Base-by-base conservation (phyloP, 768 basidiomycete genomes). In the Vararia minispora region DNA sequence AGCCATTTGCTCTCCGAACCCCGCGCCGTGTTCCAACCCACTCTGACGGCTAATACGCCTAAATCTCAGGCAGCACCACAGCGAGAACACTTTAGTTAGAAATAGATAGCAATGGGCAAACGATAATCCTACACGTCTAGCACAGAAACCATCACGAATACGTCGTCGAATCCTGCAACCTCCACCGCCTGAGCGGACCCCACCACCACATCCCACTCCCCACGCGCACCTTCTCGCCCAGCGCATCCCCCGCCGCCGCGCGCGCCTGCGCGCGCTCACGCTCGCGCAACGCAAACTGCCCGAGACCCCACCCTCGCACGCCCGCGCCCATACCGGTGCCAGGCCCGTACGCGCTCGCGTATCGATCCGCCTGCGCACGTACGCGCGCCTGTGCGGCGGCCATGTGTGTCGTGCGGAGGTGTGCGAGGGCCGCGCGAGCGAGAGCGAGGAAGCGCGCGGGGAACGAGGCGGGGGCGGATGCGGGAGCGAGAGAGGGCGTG, bases 181-280 rank as follows among this genome's bases (percentile, higher is more conserved):
- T 65, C 85, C 83, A 88, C 21, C 68, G 65, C 32, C 70, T 63
- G 16, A 88, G 56, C 3, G 85, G 83, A 0, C 81, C 80, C 82
- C 83, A 86, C 78, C 82, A 84, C 76, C 76, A 85, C 43, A 82
- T 44, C 42, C 38, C 28, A 42, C 32, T 16, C 48, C 47, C 44
- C 56, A 47, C 64, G 16, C 5, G 27, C 25, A 11, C 34, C 26
- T 3, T n/a, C 13, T 26, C 28, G 22, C 26, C 21, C 28, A 18
- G 37, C n/a, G 17, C 53, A 26, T 44, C 33, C 33, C 42, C 30
- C 17, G 38, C 24, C 20, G 43, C 43, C 10, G 56, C 50, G 44
- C 61, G 40, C 35, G 65, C 59, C 43, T 60, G 41, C 24, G 54
- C 37, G 47, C 52, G 36, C 57, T 57, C 53, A 30, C 60, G 46